Evolutionary conservation across 805 yeast species (phyloP), one percentile per base, ranked within the genome.

Genomic region (Candida qinlingensis): DNA sequence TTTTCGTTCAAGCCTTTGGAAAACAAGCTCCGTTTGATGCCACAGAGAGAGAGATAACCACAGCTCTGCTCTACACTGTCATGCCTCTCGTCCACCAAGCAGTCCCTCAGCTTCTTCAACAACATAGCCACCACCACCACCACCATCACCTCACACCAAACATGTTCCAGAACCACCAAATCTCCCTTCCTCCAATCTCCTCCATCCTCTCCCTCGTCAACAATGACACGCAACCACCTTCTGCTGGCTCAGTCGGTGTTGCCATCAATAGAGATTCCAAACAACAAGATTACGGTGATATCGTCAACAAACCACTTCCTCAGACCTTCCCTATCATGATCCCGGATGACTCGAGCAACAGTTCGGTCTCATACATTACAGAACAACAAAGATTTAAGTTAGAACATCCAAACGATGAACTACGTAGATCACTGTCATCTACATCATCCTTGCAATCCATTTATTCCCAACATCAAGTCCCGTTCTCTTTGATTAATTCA

Each of bases 181-280:
- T 51, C 6, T 40, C 50, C 4, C 39, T 51, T 2, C 54, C 54
- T 9, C 54, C 54, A 26, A 51, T 51, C 37, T 49, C 52, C 1
- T 41, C 54, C 8, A 49, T 51, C n/a, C 41, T 51, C 26, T 38
- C 38, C 11, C 25, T 43, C 10, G 33, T 43, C 29, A 43, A 36
- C 26, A 39, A n/a, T 33, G 47, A 43, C 26, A 40, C 35, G 26
- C 39, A 34, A n/a, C 5, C 37, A 31, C 29, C 41, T 11, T 13
- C 35, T 5, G 7, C 45, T 9, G n/a, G 40, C 27, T 27, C 37
- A 31, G 27, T 25, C 30, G 19, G 30, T n/a, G 12, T 26, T 31
- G 12, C 41, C 41, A 33, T 4, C 42, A 37, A 26, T n/a, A 31
- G 8, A 7, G 19, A 8, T 27, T 30, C 9, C 11, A 19, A 38